phyloP scores from a whole-genome alignment of 257 asterid species.

The Nicotiana tabacum region DNA sequence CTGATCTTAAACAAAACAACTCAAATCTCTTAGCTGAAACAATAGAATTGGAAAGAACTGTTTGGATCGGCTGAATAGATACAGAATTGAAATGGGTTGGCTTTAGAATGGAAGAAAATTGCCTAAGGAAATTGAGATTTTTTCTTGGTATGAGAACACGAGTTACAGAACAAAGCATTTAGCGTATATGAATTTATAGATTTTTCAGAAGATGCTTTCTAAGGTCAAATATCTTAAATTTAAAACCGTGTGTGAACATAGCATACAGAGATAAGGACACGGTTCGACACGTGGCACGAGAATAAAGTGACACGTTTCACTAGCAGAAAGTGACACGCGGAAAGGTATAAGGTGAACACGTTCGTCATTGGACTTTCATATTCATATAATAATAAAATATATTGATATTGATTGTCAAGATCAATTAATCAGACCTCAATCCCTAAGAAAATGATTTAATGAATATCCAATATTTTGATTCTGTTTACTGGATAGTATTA shows the following conservation, averaged over 20 bases:
- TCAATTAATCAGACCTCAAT: too few species aligned
- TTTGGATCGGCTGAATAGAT: background rate
- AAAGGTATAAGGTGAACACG: background rate
- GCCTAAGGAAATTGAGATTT: slow-evolving; percentile 3
- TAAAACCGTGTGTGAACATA: background rate
- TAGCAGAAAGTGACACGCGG: too few species aligned
- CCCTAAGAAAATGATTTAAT: too few species aligned
- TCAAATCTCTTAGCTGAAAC: slow-evolving; percentile 9
- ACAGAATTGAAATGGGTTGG: slow-evolving; percentile 27
- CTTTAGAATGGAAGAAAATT: slow-evolving; percentile 15
- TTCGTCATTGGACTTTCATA: background rate
- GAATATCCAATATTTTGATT: too few species aligned
- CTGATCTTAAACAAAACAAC: slow-evolving; percentile 14
- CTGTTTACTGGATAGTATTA: background rate
- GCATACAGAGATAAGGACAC: background rate
- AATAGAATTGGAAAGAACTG: slow-evolving; percentile 8
- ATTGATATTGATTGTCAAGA: too few species aligned
- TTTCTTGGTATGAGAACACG: slow-evolving; percentile 2
- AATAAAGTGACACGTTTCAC: background rate
- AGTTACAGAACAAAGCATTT: slow-evolving; percentile 22
- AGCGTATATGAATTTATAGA: background rate
- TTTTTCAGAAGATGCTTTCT: background rate
- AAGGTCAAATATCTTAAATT: background rate
- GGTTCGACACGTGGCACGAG: slow-evolving; percentile 6
- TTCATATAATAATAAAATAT: background rate